phyloP scores from a whole-genome alignment of 75 land plant species.

The Gnetum montanum region DNA sequence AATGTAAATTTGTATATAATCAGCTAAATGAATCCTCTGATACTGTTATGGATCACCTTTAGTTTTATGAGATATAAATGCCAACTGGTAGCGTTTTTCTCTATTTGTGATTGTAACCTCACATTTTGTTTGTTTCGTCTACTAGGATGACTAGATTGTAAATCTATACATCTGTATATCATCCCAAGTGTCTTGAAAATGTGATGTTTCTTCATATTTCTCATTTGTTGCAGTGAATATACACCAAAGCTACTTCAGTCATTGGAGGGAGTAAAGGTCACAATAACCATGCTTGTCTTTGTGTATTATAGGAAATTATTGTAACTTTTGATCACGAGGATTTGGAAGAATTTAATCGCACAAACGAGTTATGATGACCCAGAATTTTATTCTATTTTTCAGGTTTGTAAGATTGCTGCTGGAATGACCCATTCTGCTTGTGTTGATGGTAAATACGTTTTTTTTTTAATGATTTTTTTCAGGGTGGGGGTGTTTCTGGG shows the following conservation, averaged over 20 bases:
- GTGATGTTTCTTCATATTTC: constrained; percentile 1
- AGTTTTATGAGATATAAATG: no score
- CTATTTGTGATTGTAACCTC: no score
- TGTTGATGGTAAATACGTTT: constrained; percentile 50
- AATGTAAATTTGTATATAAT: no score
- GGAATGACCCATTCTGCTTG: constrained; percentile 87
- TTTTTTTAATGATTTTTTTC: constrained; percentile 2
- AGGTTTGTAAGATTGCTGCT: constrained; percentile 73
- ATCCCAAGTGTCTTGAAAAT: no score
- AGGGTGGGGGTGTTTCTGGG: not conserved
- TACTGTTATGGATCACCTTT: no score
- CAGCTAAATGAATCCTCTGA: no score
- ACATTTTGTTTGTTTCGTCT: no score
- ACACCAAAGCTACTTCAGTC: constrained; percentile 70
- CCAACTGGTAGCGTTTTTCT: no score
- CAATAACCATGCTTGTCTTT: not conserved
- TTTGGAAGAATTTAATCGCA: not conserved
- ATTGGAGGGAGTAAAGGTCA: constrained; percentile 64
- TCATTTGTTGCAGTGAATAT: constrained; percentile 56
- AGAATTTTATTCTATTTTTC: no score
- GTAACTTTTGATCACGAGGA: not conserved
- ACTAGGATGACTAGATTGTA: no score
- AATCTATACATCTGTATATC: no score
- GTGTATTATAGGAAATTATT: not conserved
- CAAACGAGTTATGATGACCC: not conserved